Conservation (phyloP, 108 stramenopile species). For the Skeletonema potamos region DNA sequence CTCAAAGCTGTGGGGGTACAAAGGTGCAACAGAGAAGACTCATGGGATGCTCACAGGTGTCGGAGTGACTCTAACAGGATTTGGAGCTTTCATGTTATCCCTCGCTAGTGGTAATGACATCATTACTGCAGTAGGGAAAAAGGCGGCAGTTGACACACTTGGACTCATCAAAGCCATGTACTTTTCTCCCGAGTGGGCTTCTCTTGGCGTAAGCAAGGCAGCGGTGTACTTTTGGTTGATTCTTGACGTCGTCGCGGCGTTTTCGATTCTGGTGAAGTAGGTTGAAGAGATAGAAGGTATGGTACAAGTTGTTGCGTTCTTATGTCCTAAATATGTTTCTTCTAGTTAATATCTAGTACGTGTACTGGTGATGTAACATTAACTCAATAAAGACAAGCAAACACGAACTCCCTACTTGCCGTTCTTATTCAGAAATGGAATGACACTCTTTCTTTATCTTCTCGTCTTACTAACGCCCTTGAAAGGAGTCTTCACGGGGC, state of each 20-base stretch:
- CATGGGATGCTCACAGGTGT: background rate
- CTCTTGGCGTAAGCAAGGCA: background rate
- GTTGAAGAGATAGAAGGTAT: background rate
- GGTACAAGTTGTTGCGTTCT: no score
- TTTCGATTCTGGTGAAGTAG: background rate
- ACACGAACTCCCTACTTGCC: no score
- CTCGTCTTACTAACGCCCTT: no score
- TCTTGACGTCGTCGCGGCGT: background rate
- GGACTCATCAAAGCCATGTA: background rate
- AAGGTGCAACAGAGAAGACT: background rate
- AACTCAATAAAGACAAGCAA: no score
- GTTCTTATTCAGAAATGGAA: no score
- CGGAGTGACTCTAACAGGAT: background rate
- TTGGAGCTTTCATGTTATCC: background rate
- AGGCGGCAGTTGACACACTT: background rate
- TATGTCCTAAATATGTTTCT: no score
- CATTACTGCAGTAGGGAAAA: background rate
- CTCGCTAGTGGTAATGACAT: background rate
- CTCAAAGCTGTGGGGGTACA: background rate
- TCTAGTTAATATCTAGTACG: no score
- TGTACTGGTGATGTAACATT: no score
- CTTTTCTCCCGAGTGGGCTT: background rate
- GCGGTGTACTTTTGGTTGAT: background rate
- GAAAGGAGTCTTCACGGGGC: no score
- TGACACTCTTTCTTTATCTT: no score